A percentile compares a stretch with the other conserved stretches of the same genome.
Evolutionary conservation across 192 early-diverging fungal genomes (phyloP).

Genomic region (Allomyces arbusculus): DNA sequence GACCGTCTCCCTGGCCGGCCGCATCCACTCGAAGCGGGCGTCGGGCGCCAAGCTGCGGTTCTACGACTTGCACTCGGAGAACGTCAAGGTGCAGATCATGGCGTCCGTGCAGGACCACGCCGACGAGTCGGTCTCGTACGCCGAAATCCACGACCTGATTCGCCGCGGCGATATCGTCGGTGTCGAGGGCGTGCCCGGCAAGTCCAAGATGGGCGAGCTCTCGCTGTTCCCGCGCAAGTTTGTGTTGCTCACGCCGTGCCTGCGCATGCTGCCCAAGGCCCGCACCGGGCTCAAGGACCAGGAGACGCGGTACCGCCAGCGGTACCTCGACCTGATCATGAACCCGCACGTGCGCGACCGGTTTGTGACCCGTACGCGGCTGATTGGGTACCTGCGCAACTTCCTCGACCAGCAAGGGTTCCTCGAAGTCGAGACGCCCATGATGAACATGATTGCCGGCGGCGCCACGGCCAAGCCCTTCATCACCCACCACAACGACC

Average conservation of each 20-base stretch:
- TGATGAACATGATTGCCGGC: conserved; percentile 98
- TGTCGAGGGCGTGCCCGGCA: conserved; percentile 71
- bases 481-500: conserved; percentile 97
- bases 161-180: conserved; percentile 94
- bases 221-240: conserved; percentile 84
- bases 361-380: conserved; percentile 76
- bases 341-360: conserved; percentile 87
- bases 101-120: conserved; percentile 53
- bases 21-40: conserved; percentile 91
- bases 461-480: conserved; percentile 99
- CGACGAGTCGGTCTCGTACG: conserved; percentile 28
- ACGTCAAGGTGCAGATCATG: conserved; percentile 85
- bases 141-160: conserved; percentile 55
- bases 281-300: conserved; percentile 94
- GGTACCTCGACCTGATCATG: conserved; percentile 98
- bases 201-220: conserved; percentile 82
- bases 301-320: conserved; percentile 89
- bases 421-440: conserved; percentile 99
- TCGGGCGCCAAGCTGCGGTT: conserved; percentile 78
- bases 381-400: conserved; percentile 85
- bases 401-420: conserved; percentile 90
- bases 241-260: conserved; percentile 73
- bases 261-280: conserved; percentile 86
- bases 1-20: conserved; percentile 61
- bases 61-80: conserved; percentile 87